Evolutionary conservation across 345 rosid genomes (phyloP).

Genomic region (Luvunga scandens): DNA sequence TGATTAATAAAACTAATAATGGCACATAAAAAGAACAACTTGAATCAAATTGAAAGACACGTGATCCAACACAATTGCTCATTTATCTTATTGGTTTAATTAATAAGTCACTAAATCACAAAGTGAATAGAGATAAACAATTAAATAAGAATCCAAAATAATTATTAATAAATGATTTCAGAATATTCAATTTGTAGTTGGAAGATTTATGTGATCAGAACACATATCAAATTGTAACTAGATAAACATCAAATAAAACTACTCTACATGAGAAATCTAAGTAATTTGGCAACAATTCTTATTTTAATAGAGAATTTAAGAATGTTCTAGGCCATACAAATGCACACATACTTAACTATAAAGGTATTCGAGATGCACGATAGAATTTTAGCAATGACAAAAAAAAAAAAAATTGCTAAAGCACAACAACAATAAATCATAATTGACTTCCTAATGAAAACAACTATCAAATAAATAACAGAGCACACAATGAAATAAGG

Average conservation of each 20-base stretch:
- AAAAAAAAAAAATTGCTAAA: not conserved
- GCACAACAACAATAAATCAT: not conserved
- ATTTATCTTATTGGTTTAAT: not conserved
- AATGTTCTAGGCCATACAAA: not conserved
- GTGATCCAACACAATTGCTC: not conserved
- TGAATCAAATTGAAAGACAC: no score
- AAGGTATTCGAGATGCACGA: not conserved
- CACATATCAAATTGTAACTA: not conserved
- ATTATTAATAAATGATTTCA: not conserved
- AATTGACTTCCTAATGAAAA: not conserved
- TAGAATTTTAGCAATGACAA: not conserved
- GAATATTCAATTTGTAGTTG: no score
- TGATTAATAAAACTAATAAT: not conserved
- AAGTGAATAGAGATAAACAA: not conserved
- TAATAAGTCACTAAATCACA: not conserved
- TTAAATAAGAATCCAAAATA: not conserved
- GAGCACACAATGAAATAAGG: not conserved
- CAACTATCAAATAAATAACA: not conserved
- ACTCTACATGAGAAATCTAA: not conserved
- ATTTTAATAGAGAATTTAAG: not conserved
- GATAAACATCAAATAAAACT: not conserved
- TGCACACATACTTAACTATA: no score
- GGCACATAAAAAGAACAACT: no score
- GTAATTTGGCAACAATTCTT: no score
- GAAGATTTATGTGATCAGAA: not conserved